Conservation (phyloP, 202 grass and related monocot species). For the Carex arenaria region DNA sequence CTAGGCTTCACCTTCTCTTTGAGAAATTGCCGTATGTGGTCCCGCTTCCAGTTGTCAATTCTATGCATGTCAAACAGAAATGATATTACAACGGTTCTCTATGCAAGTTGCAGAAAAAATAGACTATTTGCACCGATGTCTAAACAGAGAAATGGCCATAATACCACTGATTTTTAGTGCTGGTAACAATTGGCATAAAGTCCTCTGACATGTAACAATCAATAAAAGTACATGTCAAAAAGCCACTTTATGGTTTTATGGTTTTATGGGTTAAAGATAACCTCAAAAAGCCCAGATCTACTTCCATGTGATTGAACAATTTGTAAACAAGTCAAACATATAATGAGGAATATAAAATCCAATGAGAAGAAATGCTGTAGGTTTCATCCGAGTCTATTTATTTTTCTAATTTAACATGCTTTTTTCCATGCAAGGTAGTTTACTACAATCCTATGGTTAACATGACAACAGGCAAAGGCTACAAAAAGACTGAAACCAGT, state of each 20-base stretch:
- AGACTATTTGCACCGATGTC: background rate
- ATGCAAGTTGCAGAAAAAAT: background rate
- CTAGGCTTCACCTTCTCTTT: constrained; percentile 73
- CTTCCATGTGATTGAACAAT: constrained; percentile 2
- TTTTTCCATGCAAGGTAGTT: background rate
- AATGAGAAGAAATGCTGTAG: background rate
- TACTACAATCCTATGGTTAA: background rate
- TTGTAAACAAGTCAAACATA: background rate
- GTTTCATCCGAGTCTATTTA: background rate
- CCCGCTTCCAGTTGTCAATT: constrained; percentile 96
- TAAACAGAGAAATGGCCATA: background rate
- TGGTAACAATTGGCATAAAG: background rate
- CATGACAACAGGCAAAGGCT: background rate
- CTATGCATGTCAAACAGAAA: constrained; percentile 34
- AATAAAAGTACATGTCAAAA: constrained; percentile 7
- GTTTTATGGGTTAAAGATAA: constrained; percentile 16
- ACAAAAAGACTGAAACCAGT: background rate
- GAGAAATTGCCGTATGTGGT: constrained; percentile 86
- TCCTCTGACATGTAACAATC: constrained; percentile 7
- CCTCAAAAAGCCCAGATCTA: background rate
- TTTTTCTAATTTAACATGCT: background rate
- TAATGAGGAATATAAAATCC: background rate
- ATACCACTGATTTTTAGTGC: background rate
- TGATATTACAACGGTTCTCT: background rate
- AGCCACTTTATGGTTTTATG: constrained; percentile 13